A percentile compares a stretch with the other conserved stretches of the same genome.
These are phyloP conservation scores for Acanthamoeba rhysodes DNA, from an alignment of 208 protist species.

Conservation along the genomic window DNA sequence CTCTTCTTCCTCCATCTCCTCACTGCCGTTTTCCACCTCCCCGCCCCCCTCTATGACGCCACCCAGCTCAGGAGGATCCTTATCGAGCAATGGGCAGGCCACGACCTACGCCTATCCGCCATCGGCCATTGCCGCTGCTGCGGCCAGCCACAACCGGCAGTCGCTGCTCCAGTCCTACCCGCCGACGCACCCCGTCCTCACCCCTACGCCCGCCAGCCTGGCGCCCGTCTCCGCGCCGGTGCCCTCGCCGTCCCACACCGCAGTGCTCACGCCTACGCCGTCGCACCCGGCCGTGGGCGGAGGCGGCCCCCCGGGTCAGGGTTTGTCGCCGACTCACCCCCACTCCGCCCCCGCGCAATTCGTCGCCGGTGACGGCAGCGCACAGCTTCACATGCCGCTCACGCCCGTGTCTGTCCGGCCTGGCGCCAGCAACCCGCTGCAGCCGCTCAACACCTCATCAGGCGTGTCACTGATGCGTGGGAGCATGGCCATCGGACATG, in stretches of 20 bases:
- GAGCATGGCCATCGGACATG: not conserved
- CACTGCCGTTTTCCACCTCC: not conserved
- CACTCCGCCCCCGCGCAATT: not conserved
- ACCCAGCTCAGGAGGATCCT: not conserved
- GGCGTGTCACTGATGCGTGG: not conserved
- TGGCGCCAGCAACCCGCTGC: not conserved
- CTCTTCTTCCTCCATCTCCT: not conserved
- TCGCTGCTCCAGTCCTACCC: conserved; percentile 31
- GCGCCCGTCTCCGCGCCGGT: conserved; percentile 1
- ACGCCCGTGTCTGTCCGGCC: not conserved
- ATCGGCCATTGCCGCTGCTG: not conserved
- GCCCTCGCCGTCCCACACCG: not conserved
- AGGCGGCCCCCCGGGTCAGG: too few species aligned
- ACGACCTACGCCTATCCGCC: not conserved
- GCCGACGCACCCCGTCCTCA: not conserved
- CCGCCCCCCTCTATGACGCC: not conserved
- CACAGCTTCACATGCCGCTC: not conserved
- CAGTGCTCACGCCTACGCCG: not conserved
- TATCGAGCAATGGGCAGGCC: not conserved
- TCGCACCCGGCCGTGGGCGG: too few species aligned
- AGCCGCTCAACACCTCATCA: not conserved
- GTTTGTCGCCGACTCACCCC: too few species aligned
- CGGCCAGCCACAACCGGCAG: not conserved
- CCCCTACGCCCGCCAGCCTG: not conserved
- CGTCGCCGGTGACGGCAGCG: not conserved